Evolutionary conservation across 768 basidiomycete species (phyloP), one percentile per base, ranked within the genome.

Genomic region (Lactarius hatsudake): DNA sequence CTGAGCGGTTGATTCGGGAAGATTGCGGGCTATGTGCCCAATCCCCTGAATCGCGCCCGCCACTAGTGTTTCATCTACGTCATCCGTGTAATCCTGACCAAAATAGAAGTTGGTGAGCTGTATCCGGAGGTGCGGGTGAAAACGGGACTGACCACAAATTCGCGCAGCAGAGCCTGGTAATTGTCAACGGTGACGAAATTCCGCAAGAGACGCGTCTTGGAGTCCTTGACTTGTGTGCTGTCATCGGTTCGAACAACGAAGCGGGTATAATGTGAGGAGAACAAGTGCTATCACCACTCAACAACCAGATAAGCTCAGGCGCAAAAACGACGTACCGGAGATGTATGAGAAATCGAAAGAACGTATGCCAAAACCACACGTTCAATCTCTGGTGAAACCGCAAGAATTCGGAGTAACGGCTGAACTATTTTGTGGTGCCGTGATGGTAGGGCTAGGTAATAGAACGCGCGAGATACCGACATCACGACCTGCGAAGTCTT

Each of bases 71-170:
- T 93, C 90, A 62, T 95, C 85, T 0, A 83, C 78, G 73, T 93
- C 91, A n/a, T 91, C 88, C 1, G 88, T 83, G 72, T 90, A 96
- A 67, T 91, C 88, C 94, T 97, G 45, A 8, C 63, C 15, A 10
- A n/a, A n/a, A 43, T 38, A 45, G 23, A 64, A 30, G 61, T 38
- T 34, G 51, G 30, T 45, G 12, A 51, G 34, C 43, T 43, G 45
- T 18, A 61, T 38, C 42, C 61, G 58, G 34, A 51, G 43, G 60
- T 1, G 13, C 26, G 15, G 51, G 13, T 26, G 48, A 45, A 58
- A 60, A 18, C 17, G 57, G 54, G 56, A 80, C 90, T 64, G 65
- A 96, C 96, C 68, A 90, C 86, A 70, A 97, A 88, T 74, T 99
- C 97, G 28, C 87, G 81, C 69, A 98, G 78, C 12, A 96, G 82